Evolutionary conservation across 1,284 basidiomycete genomes (phyloP), one percentile per base, ranked within the genome.

Genomic region (Naganishia sp.): DNA sequence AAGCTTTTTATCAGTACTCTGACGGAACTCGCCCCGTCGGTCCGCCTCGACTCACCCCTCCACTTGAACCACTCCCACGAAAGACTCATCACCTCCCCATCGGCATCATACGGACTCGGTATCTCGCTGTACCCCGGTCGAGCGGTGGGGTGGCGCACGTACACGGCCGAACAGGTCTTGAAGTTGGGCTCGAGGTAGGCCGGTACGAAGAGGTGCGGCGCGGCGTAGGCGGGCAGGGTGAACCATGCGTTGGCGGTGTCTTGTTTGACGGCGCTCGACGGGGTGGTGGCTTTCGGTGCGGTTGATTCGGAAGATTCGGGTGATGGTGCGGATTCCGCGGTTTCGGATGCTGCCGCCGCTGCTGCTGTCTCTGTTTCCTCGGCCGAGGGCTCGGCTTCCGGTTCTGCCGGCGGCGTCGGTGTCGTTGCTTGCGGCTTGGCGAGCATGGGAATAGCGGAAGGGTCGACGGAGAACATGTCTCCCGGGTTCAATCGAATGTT

Each of bases 81-180:
- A 31, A 85, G 72, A 65, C 89, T 87, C 72, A 95, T 86, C 21
- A 95, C 83, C 71, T 92, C 89, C 15, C 94, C 94, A 74, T 94
- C 92, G 0, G 94, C 93, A 72, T 93, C 90, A 79, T 89, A 97
- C 1, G 94, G 94, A 15, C 90, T 91, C 11, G 94, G 91, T 55
- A 97, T 90, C 79, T 97, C 94, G 33, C 89, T 92, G 80, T 94
- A 93, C 3, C 89, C 86, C 1, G 92, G 90, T 31, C 92, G 87
- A 0, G 95, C 93, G 0, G 94, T 97, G 1, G 96, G 96, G 76
- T 98, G 93, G 54, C 95, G 91, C 42, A 98, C 86, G 78, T 97
- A 98, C 67, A 99, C 84, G 21, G 89, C 88, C 6, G 94, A 94
- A 80, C 96, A 99, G 11, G 94, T 94, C 56, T 85, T 79, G 83